Percentiles rank a stretch among this genome's conserved stretches.
These are phyloP conservation scores for Talaromyces atroroseus DNA, from an alignment of 2,329 filamentous ascomycete genomes.

Conservation along the genomic window DNA sequence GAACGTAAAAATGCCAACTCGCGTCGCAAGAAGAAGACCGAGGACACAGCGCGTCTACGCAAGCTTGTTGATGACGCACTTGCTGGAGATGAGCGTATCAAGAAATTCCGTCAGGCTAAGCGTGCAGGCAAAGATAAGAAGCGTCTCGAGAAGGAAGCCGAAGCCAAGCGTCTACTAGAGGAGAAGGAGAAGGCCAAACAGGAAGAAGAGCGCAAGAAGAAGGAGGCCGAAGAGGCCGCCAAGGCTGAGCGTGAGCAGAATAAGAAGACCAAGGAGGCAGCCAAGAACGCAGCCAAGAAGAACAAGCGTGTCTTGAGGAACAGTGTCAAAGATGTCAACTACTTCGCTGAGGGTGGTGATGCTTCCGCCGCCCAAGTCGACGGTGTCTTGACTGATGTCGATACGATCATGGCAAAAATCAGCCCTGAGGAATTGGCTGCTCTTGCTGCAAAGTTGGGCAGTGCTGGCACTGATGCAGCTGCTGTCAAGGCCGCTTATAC, in stretches of 20 bases:
- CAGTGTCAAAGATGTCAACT: slow-evolving; percentile 95
- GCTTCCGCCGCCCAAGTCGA: slow-evolving; percentile 74
- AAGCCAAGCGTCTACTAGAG: slow-evolving; percentile 79
- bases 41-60: slow-evolving; percentile 87
- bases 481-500: slow-evolving; percentile 83
- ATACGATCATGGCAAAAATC: slow-evolving; percentile 79
- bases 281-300: slow-evolving; percentile 99
- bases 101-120: slow-evolving; percentile 89
- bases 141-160: slow-evolving; percentile 81
- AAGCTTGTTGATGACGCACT: slow-evolving; percentile 84
- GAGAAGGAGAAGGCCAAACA: slow-evolving; percentile 79
- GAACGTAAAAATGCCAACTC: slow-evolving; percentile 98
- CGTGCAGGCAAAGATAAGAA: slow-evolving; percentile 96
- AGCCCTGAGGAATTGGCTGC: slow-evolving; percentile 85
- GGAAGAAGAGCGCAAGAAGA: slow-evolving; percentile 71
- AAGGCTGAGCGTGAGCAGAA: slow-evolving; percentile 75
- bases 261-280: slow-evolving; percentile 98
- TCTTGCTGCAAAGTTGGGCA: slow-evolving; percentile 73
- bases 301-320: slow-evolving; percentile 97
- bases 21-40: slow-evolving; percentile 98
- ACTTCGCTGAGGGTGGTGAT: slow-evolving; percentile 71
- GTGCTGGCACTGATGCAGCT: slow-evolving; percentile 67
- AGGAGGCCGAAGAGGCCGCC: slow-evolving; percentile 78
- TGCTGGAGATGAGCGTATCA: slow-evolving; percentile 86
- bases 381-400: slow-evolving; percentile 74